Evolutionary conservation across 2,329 filamentous ascomycete species (phyloP).

Genomic region (Cercospora sojina): DNA sequence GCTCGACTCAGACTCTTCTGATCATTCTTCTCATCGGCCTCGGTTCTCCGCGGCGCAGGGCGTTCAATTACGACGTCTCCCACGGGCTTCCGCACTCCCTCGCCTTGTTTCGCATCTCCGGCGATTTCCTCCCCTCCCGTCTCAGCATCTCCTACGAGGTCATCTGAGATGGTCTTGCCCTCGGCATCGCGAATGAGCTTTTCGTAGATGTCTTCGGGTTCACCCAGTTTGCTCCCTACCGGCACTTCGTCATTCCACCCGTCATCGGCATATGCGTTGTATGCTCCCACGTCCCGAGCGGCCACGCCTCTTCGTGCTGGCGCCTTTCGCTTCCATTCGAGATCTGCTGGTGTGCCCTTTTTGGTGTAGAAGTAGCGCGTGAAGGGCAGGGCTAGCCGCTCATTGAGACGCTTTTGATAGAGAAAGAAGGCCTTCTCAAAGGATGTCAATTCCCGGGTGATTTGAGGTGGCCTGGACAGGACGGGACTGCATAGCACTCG

Average conservation of each 20-base stretch:
- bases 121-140: constrained; percentile 48
- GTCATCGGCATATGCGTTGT: constrained; percentile 69
- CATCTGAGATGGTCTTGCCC: constrained; percentile 50
- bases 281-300: constrained; percentile 80
- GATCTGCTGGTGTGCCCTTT: constrained; percentile 75
- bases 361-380: constrained; percentile 94
- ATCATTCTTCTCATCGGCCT: constrained; percentile 76
- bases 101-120: constrained; percentile 31
- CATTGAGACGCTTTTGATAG: constrained; percentile 95
- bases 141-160: constrained; percentile 43
- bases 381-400: constrained; percentile 84
- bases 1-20: constrained; percentile 73
- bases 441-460: constrained; percentile 77
- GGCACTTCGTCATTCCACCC: constrained; percentile 92
- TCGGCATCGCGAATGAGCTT: constrained; percentile 74
- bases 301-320: constrained; percentile 66
- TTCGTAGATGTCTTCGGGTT: constrained; percentile 64
- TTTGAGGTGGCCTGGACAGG: constrained; percentile 80
- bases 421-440: constrained; percentile 95
- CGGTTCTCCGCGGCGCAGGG: constrained; percentile 68
- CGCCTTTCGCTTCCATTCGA: constrained; percentile 88
- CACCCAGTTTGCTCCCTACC: constrained; percentile 67
- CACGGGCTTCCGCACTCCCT: constrained; percentile 28
- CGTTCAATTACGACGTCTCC: constrained; percentile 55
- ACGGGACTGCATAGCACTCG: constrained; percentile 65